Conservation (phyloP, 495 filamentous ascomycete species). For the Hypoxylon intermedium region DNA sequence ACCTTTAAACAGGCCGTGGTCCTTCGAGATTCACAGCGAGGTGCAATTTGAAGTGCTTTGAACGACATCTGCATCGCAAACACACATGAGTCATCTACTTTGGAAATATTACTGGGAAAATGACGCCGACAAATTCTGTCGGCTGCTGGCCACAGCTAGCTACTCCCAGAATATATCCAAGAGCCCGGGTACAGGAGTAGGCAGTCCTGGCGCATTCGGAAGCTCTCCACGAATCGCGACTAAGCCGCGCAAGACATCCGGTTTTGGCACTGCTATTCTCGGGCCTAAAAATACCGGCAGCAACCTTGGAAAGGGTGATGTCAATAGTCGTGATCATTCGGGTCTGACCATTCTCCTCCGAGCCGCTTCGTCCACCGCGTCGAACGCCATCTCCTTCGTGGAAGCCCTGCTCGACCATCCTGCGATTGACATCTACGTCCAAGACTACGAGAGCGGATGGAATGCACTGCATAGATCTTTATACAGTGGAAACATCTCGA, state of each 20-base stretch:
- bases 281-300: constrained; percentile 38
- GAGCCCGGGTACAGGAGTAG: constrained; percentile 45
- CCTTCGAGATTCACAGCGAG: constrained; percentile 83
- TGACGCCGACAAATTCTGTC: constrained; percentile 90
- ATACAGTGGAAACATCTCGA: constrained; percentile 89
- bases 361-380: constrained; percentile 74
- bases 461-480: constrained; percentile 91
- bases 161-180: constrained; percentile 58
- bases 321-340: constrained; percentile 80
- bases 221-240: constrained; percentile 54
- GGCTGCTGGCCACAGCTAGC: constrained; percentile 73
- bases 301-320: constrained; percentile 70
- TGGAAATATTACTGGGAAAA: constrained; percentile 96
- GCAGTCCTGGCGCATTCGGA: constrained; percentile 40
- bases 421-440: constrained; percentile 80
- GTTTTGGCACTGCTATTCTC: constrained; percentile 40
- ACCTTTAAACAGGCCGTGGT: constrained; percentile 88
- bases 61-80: constrained; percentile 50
- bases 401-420: constrained; percentile 79
- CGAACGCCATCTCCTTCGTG: constrained; percentile 74
- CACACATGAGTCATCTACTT: constrained; percentile 93
- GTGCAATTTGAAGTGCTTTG: constrained; percentile 72
- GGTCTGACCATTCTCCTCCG: constrained; percentile 87
- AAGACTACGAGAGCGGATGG: constrained; percentile 94
- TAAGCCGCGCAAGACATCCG: constrained; percentile 56